A percentile compares a stretch with the other conserved stretches of the same genome.
phyloP scores from a whole-genome alignment of 2,329 filamentous ascomycete species.

The Fusarium sp. region DNA sequence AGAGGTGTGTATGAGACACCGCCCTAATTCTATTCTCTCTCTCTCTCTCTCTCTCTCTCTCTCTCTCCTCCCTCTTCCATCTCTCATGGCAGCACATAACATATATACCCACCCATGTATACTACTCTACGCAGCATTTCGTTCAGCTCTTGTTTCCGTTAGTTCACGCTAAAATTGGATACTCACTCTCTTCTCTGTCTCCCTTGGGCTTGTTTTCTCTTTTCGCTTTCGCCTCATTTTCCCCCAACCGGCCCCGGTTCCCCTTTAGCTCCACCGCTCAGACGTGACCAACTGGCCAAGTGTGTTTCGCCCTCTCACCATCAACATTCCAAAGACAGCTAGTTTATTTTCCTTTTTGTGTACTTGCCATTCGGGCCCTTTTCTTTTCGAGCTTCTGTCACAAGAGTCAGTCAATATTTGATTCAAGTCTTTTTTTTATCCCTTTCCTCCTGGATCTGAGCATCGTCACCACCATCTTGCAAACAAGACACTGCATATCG shows the following conservation, averaged over 20 bases:
- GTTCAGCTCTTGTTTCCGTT: not conserved
- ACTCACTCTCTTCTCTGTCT: too few species aligned
- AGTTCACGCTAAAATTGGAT: conserved; percentile 4
- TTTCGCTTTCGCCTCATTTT: conserved; percentile 5
- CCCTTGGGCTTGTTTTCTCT: conserved; percentile 31
- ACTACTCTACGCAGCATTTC: too few species aligned
- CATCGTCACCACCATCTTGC: not conserved
- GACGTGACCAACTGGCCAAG: not conserved
- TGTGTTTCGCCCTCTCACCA: conserved; percentile 21
- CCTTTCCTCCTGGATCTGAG: not conserved
- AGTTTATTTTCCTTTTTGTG: not conserved
- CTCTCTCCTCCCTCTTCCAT: not conserved
- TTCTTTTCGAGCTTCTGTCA: conserved; percentile 8
- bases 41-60: not conserved
- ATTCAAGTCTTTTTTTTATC: not conserved
- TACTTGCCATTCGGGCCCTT: not conserved
- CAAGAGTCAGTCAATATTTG: not conserved
- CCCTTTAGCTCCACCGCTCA: conserved; percentile 19
- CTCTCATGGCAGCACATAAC: too few species aligned
- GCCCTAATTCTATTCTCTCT: too few species aligned
- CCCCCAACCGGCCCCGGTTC: conserved; percentile 3
- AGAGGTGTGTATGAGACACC: too few species aligned
- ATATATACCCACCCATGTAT: too few species aligned
- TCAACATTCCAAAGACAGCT: not conserved
- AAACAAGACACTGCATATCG: not conserved